Evolutionary conservation across 345 rosid species (phyloP), one percentile per base, ranked within the genome.

Genomic region (Ceriops zippeliana): DNA sequence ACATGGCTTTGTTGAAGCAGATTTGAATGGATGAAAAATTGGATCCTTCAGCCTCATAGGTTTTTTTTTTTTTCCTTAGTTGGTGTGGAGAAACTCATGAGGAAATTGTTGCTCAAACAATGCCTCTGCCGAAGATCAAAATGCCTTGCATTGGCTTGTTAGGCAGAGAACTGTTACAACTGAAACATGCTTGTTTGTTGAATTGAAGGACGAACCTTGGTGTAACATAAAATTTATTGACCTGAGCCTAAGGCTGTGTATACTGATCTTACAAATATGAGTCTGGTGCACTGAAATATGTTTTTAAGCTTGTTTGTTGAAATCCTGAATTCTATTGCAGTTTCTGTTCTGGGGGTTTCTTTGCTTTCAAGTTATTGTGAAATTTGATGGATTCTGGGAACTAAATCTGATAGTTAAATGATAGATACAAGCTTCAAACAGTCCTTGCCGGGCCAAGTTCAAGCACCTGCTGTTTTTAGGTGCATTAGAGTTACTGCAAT

Each of bases 401-500:
- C 68, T 66, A 53, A 61, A n/a, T 13, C 22, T 58, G 62, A 34
- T 46, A 42, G 21, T 70, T 69, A 61, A 52, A 54, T 32, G 62
- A 21, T 58, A 81, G 87, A 79, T 66, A 73, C 80, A 28, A 70
- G 70, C 61, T 84, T 84, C 68, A 84, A 84, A 65, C 76, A 72
- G 59, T 66, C 81, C 6, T 71, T 84, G 28, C 85, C 87, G 0
- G 73, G 79, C 2, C 71, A 76, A 72, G 81, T 85, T 0, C 76
- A 58, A 2, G 86, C 84, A 0, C 72, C 80, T 1, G 86, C 86
- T 0, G 74, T 68, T 42, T 82, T 85, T 73, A 66, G 86, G 79
- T 80, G 84, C 81, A 66, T 85, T 6, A 76, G 84, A 61, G 80
- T 85, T 6, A 74, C 80, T 6, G 71, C 83, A 46, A 65, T 82